Conservation (phyloP, 2,329 filamentous ascomycete genomes). For the Aspergillus sp. region DNA sequence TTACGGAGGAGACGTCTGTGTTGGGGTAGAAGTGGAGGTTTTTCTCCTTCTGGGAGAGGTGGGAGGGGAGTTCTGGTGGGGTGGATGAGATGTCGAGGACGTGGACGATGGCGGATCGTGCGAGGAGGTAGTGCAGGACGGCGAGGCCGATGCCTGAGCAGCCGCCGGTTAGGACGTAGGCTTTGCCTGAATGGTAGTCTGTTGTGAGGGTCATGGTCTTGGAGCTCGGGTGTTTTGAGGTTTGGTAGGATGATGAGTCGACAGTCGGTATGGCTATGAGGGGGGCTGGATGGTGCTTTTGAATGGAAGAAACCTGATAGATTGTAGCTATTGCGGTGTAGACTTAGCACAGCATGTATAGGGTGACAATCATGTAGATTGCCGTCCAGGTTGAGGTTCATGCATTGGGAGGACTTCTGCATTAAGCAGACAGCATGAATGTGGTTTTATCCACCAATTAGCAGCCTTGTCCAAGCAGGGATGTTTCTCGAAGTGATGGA, state of each 20-base stretch:
- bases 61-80: neutral
- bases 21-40: neutral
- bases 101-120: neutral
- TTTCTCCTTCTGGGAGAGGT: neutral
- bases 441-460: too few species aligned
- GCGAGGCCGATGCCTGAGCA: constrained; percentile 1
- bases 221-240: neutral
- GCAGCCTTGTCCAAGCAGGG: too few species aligned
- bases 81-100: neutral
- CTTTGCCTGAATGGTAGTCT: neutral
- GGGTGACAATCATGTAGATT: too few species aligned
- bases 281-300: neutral
- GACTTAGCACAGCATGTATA: too few species aligned
- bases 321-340: too few species aligned
- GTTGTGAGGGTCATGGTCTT: neutral
- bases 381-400: too few species aligned
- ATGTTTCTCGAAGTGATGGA: too few species aligned
- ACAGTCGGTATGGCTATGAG: neutral
- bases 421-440: too few species aligned
- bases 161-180: neutral
- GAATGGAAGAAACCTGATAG: neutral
- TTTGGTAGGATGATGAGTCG: neutral
- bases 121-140: neutral
- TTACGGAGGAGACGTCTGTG: neutral
- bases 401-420: too few species aligned